phyloP scores from a whole-genome alignment of 352 stramenopile species.

The Phytophthora megakarya region DNA sequence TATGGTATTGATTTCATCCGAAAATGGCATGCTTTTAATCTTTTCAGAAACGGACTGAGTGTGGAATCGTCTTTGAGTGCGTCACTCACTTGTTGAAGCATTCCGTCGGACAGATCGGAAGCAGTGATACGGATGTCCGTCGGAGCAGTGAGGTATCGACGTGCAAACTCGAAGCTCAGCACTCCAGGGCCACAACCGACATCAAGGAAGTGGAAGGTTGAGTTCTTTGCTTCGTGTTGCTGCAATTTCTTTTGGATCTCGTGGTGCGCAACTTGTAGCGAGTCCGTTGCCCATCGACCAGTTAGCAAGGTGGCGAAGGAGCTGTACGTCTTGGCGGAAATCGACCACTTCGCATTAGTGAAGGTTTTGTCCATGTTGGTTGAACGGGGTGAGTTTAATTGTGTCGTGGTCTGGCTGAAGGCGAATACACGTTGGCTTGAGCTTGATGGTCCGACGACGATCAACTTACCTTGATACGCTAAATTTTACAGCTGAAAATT shows the following conservation, averaged over 20 bases:
- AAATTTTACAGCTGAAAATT: too few species aligned
- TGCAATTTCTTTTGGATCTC: conserved; percentile 17
- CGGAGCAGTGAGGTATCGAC: conserved; percentile 26
- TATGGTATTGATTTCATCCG: too few species aligned
- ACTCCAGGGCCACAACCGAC: conserved; percentile 40
- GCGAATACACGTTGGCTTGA: too few species aligned
- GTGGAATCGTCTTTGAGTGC: conserved; percentile 24
- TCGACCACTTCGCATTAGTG: conserved; percentile 37
- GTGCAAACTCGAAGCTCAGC: conserved; percentile 45
- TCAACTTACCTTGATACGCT: too few species aligned
- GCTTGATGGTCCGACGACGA: too few species aligned
- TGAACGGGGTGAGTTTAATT: too few species aligned
- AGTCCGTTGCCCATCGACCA: conserved; percentile 21
- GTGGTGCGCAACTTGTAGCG: conserved; percentile 32
- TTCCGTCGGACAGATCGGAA: conserved; percentile 47
- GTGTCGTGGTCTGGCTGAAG: too few species aligned
- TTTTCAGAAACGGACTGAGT: conserved; percentile 29
- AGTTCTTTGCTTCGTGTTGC: conserved; percentile 18
- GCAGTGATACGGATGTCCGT: conserved; percentile 40
- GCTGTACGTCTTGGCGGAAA: conserved; percentile 29
- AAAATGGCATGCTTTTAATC: too few species aligned
- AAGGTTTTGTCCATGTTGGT: conserved; percentile 33
- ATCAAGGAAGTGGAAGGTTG: conserved; percentile 44
- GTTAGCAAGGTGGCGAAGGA: conserved; percentile 24
- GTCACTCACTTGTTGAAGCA: conserved; percentile 43